Percentiles rank a stretch among this genome's conserved stretches.
Evolutionary conservation across 2,329 filamentous ascomycete genomes (phyloP).

Genomic region (Podosphaera fusca): DNA sequence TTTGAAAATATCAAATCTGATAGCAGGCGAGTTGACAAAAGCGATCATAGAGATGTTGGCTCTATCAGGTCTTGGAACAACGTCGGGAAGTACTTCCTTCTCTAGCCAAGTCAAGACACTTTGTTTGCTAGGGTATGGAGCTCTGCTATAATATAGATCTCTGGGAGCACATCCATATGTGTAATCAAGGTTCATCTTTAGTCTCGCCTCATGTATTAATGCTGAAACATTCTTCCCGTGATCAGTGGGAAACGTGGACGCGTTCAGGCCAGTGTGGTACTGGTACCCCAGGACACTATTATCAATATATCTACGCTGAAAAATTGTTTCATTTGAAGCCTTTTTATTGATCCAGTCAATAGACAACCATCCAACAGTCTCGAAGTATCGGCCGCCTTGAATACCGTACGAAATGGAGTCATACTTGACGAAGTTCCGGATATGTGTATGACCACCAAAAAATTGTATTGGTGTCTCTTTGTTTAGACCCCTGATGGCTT

Average conservation of each 20-base stretch:
- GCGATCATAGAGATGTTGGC: slow-evolving; percentile 39
- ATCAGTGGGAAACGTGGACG: slow-evolving; percentile 50
- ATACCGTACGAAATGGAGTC: slow-evolving; percentile 59
- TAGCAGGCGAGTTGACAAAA: slow-evolving; percentile 70
- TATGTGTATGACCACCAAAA: slow-evolving; percentile 77
- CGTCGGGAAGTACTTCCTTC: slow-evolving; percentile 46
- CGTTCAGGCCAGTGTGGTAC: slow-evolving; percentile 54
- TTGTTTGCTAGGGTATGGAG: slow-evolving; percentile 45
- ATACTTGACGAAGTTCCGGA: slow-evolving; percentile 62
- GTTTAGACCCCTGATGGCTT: slow-evolving; percentile 50
- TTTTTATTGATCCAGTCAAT: slow-evolving; percentile 35
- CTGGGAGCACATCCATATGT: slow-evolving; percentile 64
- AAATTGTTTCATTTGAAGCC: slow-evolving; percentile 23
- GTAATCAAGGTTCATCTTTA: slow-evolving; percentile 46
- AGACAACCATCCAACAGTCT: slow-evolving; percentile 87
- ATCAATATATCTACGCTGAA: slow-evolving; percentile 70
- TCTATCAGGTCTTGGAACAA: slow-evolving; percentile 33
- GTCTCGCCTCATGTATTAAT: slow-evolving; percentile 46
- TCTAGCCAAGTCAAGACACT: slow-evolving; percentile 72
- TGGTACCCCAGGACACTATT: slow-evolving; percentile 74
- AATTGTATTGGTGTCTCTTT: slow-evolving; percentile 74
- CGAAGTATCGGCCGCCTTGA: slow-evolving; percentile 78
- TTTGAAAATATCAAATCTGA: slow-evolving; percentile 90
- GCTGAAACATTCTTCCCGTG: slow-evolving; percentile 48
- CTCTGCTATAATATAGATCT: slow-evolving; percentile 61